Conservation (phyloP, 1,284 basidiomycete genomes). For the Fomitopsis schrenkii region DNA sequence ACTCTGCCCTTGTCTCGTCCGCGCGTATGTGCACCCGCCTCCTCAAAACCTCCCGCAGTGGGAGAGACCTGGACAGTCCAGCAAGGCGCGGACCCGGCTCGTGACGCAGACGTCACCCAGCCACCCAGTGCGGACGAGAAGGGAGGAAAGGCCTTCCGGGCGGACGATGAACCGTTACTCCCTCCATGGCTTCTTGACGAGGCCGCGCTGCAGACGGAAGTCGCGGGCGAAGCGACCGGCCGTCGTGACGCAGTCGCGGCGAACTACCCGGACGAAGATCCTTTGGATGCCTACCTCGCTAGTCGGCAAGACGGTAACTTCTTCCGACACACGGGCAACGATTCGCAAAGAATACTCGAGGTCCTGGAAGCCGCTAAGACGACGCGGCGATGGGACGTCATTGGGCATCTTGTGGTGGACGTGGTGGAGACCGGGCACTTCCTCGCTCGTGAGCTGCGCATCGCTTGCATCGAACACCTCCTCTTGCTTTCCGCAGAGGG, state of each 20-base stretch:
- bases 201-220: slow-evolving; percentile 3
- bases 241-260: neutral
- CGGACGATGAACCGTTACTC: neutral
- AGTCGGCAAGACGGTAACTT: neutral
- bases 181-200: neutral
- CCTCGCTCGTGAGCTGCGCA: neutral
- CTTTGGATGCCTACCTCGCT: neutral
- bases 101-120: neutral
- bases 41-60: neutral
- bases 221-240: neutral
- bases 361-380: neutral
- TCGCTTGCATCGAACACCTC: neutral
- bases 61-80: neutral
- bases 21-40: neutral
- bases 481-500: neutral
- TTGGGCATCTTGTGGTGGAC: neutral
- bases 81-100: neutral
- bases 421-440: slow-evolving; percentile 1
- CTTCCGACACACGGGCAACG: neutral
- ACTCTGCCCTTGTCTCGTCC: neutral
- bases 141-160: too few relatives aligned
- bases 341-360: neutral
- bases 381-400: neutral
- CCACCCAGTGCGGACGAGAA: neutral
- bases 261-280: neutral